Base-by-base conservation (phyloP, 1,139 yeast genomes). In the Yueomyces sp. region DNA sequence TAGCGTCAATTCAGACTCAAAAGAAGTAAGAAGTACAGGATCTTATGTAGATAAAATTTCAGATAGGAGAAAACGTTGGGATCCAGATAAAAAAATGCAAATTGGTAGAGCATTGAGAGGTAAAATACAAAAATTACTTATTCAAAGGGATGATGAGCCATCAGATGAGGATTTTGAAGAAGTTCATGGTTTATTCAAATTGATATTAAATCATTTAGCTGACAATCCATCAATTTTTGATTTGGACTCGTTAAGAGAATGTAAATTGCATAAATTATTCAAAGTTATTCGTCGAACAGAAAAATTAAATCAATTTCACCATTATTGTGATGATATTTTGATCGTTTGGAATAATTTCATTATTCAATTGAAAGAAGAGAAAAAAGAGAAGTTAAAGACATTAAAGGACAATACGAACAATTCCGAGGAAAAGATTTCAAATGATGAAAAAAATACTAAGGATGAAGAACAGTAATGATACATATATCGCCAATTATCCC, bases 121-220 rank as follows among this genome's bases (percentile, higher is more conserved):
- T 33, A 56, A 59, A 42, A 49, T 59, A 19, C 64, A 59, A 40
- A 50, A 51, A 36, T 56, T 57, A 41, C 39, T 59, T 40, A 51
- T 59, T 25, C 64, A 59, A 44, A 50, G 64, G 37, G 56, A 53
- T 9, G 41, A 44, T 0, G 54, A 58, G 3, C 63, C 64, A 4
- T 42, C 54, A 7, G 43, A 44, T 3, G 50, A 43, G 6, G 60
- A 56, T 27, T 36, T 54, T 1, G 41, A 47, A 19, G 62, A 58
- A 36, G 49, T 60, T 5, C 60, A 56, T 41, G 53, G 52, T 41
- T 43, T 59, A 39, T 45, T 59, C 26, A 45, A 45, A 27, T 58
- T 52, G 41, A 58, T 59, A 5, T 41, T 43, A 12, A 57, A 54
- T 12, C 57, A 54, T 40, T 32, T 52, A 26, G 47, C 50, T 27